Evolutionary conservation across 1,139 yeast species (phyloP).

Genomic region (Geotrichum bryndzae): DNA sequence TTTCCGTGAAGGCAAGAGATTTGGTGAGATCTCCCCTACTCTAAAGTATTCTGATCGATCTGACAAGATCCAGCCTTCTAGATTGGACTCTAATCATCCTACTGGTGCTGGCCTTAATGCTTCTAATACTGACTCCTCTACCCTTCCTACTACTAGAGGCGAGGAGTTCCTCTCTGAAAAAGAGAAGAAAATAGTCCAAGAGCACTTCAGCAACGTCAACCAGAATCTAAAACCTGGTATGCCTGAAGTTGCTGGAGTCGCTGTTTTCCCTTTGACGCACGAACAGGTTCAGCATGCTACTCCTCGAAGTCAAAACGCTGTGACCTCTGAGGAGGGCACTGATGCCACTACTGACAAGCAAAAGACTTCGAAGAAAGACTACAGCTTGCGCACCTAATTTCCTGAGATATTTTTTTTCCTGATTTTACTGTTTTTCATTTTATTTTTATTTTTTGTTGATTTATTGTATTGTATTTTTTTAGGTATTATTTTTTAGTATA

Average conservation of each 20-base stretch:
- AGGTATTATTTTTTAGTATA: neutral
- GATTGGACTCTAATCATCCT: conserved; percentile 3
- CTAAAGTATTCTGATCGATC: conserved; percentile 2
- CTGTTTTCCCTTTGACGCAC: conserved; percentile 14
- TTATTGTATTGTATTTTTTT: neutral
- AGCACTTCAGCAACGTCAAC: conserved; percentile 14
- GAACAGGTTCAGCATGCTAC: conserved; percentile 11
- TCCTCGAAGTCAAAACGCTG: conserved; percentile 4
- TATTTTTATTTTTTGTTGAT: neutral
- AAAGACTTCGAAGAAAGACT: neutral
- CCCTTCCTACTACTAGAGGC: conserved; percentile 10
- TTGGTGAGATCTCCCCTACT: conserved; percentile 10
- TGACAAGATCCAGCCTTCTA: neutral
- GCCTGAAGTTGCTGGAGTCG: conserved; percentile 15
- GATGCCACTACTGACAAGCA: neutral
- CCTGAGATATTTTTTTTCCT: neutral
- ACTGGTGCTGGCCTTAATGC: conserved; percentile 11
- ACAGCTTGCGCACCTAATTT: neutral
- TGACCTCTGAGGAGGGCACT: neutral
- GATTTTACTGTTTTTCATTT: neutral
- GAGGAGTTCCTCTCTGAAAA: conserved; percentile 15
- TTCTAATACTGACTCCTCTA: conserved; percentile 1
- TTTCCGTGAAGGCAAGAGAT: conserved; percentile 1
- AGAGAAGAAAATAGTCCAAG: conserved; percentile 10
- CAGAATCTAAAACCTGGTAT: conserved; percentile 11